A percentile compares a stretch with the other conserved stretches of the same genome.
These are phyloP conservation scores for Xylariaceae sp. DNA, from an alignment of 2,329 filamentous ascomycete genomes.

Conservation along the genomic window DNA sequence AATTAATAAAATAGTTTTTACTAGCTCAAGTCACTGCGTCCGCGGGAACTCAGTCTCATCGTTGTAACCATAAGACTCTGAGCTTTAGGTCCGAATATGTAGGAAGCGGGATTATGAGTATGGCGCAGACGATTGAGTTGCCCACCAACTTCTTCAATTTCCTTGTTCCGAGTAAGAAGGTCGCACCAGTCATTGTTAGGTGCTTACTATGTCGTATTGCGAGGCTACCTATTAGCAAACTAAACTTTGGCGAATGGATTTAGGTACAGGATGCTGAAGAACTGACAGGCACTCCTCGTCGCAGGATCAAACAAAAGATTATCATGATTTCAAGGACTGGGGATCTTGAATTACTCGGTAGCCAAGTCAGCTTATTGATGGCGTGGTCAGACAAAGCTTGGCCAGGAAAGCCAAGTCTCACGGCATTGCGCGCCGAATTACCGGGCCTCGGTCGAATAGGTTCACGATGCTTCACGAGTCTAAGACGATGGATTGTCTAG, in stretches of 20 bases:
- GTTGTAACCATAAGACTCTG: neutral
- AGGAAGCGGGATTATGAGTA: neutral
- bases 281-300: too few relatives aligned
- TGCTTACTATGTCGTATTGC: neutral
- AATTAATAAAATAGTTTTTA: neutral
- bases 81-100: neutral
- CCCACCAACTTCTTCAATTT: neutral
- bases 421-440: constrained; percentile 20
- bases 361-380: neutral
- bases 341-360: neutral
- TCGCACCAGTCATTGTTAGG: neutral
- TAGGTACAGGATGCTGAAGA: too few relatives aligned
- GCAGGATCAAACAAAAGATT: neutral
- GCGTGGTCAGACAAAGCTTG: neutral
- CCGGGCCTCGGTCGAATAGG: constrained; percentile 13
- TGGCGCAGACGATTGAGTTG: neutral
- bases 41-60: neutral
- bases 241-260: too few relatives aligned
- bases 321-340: neutral
- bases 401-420: neutral
- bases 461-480: constrained; percentile 8
- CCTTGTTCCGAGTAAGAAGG: neutral
- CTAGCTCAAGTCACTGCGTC: neutral
- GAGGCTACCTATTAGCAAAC: neutral
- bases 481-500: constrained; percentile 14